phyloP scores from a whole-genome alignment of 257 asterid species.

The Lantana camara region DNA sequence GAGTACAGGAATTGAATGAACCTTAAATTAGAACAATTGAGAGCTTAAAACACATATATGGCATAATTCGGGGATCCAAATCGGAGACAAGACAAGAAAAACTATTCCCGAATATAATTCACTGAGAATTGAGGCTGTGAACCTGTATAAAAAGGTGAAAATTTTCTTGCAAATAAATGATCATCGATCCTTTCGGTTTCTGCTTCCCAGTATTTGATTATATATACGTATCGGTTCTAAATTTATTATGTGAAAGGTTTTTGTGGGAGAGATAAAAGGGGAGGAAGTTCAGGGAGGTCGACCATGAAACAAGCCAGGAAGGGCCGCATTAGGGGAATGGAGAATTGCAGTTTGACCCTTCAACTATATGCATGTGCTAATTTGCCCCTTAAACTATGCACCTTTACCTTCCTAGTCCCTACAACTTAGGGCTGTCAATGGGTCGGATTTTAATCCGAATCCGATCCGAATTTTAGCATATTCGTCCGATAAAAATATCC shows the following conservation, averaged over 20 bases:
- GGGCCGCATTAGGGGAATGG: background rate
- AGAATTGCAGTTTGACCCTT: too few species aligned
- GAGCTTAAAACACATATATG: background rate
- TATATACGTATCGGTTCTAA: background rate
- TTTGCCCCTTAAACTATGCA: too few species aligned
- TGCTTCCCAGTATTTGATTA: background rate
- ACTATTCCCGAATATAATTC: background rate
- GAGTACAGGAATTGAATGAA: background rate
- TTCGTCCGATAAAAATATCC: too few species aligned
- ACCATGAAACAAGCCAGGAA: background rate
- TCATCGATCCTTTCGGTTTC: background rate
- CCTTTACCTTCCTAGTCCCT: too few species aligned
- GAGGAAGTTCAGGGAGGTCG: background rate
- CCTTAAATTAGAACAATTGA: background rate
- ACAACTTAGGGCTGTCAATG: too few species aligned
- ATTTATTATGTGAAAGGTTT: background rate
- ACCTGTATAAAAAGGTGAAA: conserved; percentile 17
- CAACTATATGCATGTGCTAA: too few species aligned
- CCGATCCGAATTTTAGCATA: too few species aligned
- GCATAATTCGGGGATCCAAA: background rate
- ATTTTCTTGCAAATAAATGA: background rate
- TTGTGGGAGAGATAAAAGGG: background rate
- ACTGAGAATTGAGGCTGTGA: background rate
- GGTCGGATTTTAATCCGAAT: too few species aligned
- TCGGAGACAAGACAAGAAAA: conserved; percentile 1